A percentile compares a stretch with the other conserved stretches of the same genome.
phyloP scores from a whole-genome alignment of 352 stramenopile species.

The Phytophthora megakarya region DNA sequence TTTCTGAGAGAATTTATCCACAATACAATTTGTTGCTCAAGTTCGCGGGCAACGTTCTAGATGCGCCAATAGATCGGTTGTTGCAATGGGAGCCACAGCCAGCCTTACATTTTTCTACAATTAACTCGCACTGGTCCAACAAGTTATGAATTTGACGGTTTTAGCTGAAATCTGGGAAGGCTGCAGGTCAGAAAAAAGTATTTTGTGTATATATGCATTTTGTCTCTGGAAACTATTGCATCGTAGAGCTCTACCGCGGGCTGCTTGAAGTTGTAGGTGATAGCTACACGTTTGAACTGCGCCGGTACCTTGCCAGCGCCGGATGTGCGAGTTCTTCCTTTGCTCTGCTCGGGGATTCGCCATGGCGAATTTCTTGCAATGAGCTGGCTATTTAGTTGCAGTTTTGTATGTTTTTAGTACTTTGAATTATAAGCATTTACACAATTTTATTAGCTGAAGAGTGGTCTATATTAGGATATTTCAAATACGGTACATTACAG shows the following conservation, averaged over 20 bases:
- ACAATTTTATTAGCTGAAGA: slow-evolving; percentile 8
- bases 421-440: slow-evolving; percentile 10
- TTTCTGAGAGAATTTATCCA: no score
- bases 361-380: slow-evolving; percentile 24
- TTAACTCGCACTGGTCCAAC: slow-evolving; percentile 1
- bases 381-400: background rate
- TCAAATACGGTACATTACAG: slow-evolving; percentile 30
- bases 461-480: slow-evolving; percentile 18
- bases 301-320: background rate
- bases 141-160: slow-evolving; percentile 9
- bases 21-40: no score
- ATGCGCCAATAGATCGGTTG: no score
- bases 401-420: background rate
- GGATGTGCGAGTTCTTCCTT: background rate
- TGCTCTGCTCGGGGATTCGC: slow-evolving; percentile 1
- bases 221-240: slow-evolving; percentile 1
- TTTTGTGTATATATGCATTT: slow-evolving; percentile 5
- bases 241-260: slow-evolving; percentile 13
- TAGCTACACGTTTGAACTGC: slow-evolving; percentile 5
- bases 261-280: background rate
- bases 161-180: background rate
- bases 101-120: background rate
- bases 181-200: slow-evolving; percentile 3
- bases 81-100: no score
- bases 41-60: no score